Evolutionary conservation across 2,329 filamentous ascomycete species (phyloP).

Genomic region (Sarocladiaceae sp.): DNA sequence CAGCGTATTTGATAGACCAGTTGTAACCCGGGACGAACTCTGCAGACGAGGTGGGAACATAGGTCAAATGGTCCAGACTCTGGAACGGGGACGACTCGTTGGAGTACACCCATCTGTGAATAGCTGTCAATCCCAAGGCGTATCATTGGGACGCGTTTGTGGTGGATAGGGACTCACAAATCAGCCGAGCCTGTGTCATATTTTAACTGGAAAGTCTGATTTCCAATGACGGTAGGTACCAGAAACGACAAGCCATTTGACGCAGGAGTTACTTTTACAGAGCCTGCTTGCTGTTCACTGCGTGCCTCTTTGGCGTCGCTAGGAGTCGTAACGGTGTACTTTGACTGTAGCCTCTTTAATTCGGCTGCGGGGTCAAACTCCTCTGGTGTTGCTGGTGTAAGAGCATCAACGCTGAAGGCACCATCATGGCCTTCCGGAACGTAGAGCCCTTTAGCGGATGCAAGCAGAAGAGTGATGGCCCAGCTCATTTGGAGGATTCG

Average conservation of each 20-base stretch:
- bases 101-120: background rate
- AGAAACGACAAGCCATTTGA: background rate
- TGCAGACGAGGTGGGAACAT: constrained; percentile 30
- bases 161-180: constrained; percentile 31
- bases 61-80: constrained; percentile 19
- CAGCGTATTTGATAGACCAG: constrained; percentile 39
- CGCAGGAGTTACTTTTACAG: background rate
- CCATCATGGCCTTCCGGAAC: background rate
- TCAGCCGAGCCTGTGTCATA: constrained; percentile 39
- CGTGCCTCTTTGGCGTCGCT: background rate
- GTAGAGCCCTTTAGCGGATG: background rate
- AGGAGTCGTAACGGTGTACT: background rate
- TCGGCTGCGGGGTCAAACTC: background rate
- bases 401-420: constrained; percentile 1
- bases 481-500: too few relatives aligned
- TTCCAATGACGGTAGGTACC: constrained; percentile 15
- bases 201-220: constrained; percentile 31
- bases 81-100: background rate
- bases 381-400: background rate
- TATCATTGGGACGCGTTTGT: too few relatives aligned
- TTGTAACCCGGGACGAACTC: constrained; percentile 27
- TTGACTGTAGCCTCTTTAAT: background rate
- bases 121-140: background rate
- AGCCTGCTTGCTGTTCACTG: background rate
- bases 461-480: too few relatives aligned